Evolutionary conservation across 148 eudicot genomes (phyloP).

Genomic region (Vaccinium corymbosum): DNA sequence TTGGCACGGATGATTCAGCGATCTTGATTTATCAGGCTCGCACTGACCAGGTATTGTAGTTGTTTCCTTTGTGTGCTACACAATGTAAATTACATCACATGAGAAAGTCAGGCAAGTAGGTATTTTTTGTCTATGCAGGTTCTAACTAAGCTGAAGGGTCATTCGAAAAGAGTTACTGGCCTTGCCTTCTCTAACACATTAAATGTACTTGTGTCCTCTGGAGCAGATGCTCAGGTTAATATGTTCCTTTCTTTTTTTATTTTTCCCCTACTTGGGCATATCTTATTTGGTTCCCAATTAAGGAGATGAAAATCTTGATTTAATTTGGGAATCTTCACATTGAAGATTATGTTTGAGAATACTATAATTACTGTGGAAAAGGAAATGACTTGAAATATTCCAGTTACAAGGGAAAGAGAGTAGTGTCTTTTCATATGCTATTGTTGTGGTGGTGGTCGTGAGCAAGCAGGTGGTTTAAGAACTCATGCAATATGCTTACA

Average conservation of each 20-base stretch:
- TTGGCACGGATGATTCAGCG: slow-evolving; percentile 47
- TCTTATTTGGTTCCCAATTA: neutral
- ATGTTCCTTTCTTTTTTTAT: neutral
- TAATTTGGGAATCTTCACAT: neutral
- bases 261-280: neutral
- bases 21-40: slow-evolving; percentile 43
- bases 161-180: slow-evolving; percentile 45
- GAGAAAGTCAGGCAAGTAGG: slow-evolving; percentile 2
- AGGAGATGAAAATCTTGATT: neutral
- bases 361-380: neutral
- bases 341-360: neutral
- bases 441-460: neutral
- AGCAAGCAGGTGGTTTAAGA: neutral
- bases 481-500: neutral
- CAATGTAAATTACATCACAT: neutral
- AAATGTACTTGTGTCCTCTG: slow-evolving; percentile 47
- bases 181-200: slow-evolving; percentile 50
- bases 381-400: neutral
- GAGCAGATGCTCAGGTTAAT: slow-evolving; percentile 57
- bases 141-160: slow-evolving; percentile 48
- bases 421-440: neutral
- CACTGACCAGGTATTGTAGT: slow-evolving; percentile 29
- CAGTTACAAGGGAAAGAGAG: neutral
- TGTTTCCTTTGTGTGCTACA: neutral
- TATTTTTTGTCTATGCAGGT: slow-evolving; percentile 30